Evolutionary conservation across 2,329 filamentous ascomycete genomes (phyloP).

Genomic region (Fusarium sp.): DNA sequence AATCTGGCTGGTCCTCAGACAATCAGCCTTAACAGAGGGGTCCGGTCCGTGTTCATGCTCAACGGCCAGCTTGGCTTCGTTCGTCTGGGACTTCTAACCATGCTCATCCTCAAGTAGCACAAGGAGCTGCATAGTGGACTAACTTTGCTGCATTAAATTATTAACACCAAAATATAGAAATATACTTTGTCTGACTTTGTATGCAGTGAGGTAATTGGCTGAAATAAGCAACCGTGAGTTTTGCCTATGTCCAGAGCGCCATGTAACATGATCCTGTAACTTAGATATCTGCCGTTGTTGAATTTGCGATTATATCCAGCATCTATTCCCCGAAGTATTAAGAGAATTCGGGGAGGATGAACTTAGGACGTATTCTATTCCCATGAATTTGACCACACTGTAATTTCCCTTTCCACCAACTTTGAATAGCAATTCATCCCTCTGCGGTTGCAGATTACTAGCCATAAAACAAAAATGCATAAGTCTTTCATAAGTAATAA

Average conservation of each 20-base stretch:
- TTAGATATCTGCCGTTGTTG: background rate
- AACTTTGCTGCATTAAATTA: background rate
- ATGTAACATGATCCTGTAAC: background rate
- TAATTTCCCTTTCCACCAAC: background rate
- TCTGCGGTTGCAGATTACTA: background rate
- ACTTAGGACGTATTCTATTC: background rate
- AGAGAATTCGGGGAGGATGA: background rate
- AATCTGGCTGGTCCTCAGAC: background rate
- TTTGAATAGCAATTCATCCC: background rate
- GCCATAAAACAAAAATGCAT: background rate
- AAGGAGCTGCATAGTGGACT: background rate
- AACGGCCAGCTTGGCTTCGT: slow-evolving; percentile 13
- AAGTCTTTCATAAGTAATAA: background rate
- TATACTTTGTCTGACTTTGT: background rate
- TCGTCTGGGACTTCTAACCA: slow-evolving; percentile 3
- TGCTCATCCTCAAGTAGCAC: slow-evolving; percentile 8
- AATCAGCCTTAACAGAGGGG: background rate
- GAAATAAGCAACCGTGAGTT: background rate
- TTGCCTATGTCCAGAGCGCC: background rate
- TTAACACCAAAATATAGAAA: too few relatives aligned
- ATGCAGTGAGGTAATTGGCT: background rate
- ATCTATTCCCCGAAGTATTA: background rate
- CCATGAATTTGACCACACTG: background rate
- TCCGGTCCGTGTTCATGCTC: background rate
- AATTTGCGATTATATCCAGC: background rate